These are phyloP conservation scores for Teunomyces barrocoloradensis DNA, from an alignment of 805 yeast species.

Conservation along the genomic window DNA sequence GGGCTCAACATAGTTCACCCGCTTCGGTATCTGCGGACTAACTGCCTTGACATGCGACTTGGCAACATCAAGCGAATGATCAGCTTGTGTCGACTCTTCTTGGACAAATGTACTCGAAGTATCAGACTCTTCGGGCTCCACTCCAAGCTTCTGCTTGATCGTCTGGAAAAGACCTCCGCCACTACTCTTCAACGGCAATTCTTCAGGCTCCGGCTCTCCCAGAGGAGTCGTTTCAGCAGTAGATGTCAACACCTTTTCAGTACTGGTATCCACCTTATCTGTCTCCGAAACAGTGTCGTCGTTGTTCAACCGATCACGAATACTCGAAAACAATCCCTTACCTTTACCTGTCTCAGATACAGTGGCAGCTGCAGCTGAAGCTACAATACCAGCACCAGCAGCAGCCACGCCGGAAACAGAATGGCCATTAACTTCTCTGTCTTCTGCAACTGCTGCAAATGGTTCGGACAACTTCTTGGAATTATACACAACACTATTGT, in stretches of 20 bases:
- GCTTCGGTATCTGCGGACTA: constrained; percentile 8
- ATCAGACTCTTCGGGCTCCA: constrained; percentile 3
- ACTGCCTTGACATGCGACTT: neutral
- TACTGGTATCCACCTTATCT: constrained; percentile 16
- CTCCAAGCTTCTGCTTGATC: constrained; percentile 21
- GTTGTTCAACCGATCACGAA: constrained; percentile 27
- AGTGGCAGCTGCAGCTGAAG: constrained; percentile 6
- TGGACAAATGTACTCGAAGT: neutral
- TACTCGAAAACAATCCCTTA: constrained; percentile 34
- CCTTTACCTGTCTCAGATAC: constrained; percentile 13
- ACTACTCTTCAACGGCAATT: constrained; percentile 10
- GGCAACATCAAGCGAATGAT: neutral
- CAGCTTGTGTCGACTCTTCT: constrained; percentile 1
- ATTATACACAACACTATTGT: constrained; percentile 3
- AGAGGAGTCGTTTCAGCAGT: constrained; percentile 35
- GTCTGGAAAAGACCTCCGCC: constrained; percentile 34
- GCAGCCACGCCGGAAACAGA: constrained; percentile 8
- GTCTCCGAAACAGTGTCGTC: constrained; percentile 5
- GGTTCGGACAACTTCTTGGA: constrained; percentile 5
- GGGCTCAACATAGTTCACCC: constrained; percentile 6
- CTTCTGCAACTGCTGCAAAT: constrained; percentile 8
- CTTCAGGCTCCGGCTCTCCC: constrained; percentile 15
- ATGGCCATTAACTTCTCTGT: constrained; percentile 4
- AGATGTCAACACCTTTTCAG: constrained; percentile 16
- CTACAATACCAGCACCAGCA: constrained; percentile 8